Conservation (phyloP, 2,329 filamentous ascomycete species). For the Trichothecium sympodiale region DNA sequence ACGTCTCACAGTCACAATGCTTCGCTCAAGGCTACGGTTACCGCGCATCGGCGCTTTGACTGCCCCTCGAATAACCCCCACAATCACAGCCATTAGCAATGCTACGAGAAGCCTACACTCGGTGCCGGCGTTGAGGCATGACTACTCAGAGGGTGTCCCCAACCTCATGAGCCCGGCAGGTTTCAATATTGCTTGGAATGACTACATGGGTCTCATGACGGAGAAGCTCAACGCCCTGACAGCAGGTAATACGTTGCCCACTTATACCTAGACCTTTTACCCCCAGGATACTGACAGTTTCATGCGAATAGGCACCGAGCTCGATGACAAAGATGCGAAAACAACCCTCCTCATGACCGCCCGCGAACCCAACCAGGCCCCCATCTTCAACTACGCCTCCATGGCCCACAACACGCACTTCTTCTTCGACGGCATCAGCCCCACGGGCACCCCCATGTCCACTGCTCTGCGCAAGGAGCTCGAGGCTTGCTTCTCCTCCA, state of each 20-base stretch:
- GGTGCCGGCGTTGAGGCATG: constrained; percentile 33
- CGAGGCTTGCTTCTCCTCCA: constrained; percentile 62
- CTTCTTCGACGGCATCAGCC: constrained; percentile 55
- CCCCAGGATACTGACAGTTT: constrained; percentile 1
- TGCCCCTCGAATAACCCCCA: constrained; percentile 21
- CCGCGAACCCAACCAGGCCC: constrained; percentile 65
- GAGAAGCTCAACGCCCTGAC: constrained; percentile 66
- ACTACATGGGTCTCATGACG: constrained; percentile 67
- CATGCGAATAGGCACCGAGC: constrained; percentile 43
- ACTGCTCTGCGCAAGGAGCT: constrained; percentile 46
- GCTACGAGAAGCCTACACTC: constrained; percentile 32
- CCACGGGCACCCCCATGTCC: constrained; percentile 40
- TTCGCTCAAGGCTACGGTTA: constrained; percentile 43
- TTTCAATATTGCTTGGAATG: constrained; percentile 68
- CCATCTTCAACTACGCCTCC: constrained; percentile 89
- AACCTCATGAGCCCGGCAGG: constrained; percentile 58
- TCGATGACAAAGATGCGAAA: constrained; percentile 50
- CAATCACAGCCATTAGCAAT: constrained; percentile 10
- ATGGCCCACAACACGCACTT: constrained; percentile 89
- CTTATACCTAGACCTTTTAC: constrained; percentile 3
- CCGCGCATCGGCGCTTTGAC: constrained; percentile 29
- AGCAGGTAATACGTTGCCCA: constrained; percentile 41
- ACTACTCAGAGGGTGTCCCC: constrained; percentile 45
- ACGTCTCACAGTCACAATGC: constrained; percentile 22
- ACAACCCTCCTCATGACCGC: constrained; percentile 64